Evolutionary conservation across 2,329 filamentous ascomycete species (phyloP).

Genomic region (Fusarium euwallaceae): DNA sequence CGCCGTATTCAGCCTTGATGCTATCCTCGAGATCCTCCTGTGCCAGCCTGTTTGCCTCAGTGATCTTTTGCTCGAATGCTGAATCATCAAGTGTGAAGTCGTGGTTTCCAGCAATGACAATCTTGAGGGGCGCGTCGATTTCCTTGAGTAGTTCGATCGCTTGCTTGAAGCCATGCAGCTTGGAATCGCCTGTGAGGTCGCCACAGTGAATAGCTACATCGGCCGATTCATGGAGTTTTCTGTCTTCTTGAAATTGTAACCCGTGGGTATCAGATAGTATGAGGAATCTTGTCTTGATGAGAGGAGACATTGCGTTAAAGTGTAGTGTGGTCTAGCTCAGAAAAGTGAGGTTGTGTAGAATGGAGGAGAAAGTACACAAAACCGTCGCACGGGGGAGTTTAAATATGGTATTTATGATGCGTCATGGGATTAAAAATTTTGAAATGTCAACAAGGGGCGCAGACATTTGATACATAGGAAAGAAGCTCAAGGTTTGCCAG

Average conservation of each 20-base stretch:
- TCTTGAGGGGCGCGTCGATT: slow-evolving; percentile 60
- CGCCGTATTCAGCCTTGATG: slow-evolving; percentile 51
- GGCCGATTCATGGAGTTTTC: slow-evolving; percentile 3
- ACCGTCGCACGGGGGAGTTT: background rate
- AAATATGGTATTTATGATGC: background rate
- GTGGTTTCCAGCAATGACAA: slow-evolving; percentile 66
- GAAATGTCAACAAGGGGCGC: background rate
- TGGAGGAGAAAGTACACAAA: background rate
- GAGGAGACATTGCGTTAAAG: background rate
- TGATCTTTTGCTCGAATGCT: slow-evolving; percentile 50
- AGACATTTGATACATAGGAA: background rate
- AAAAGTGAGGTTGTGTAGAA: background rate
- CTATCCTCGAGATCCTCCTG: slow-evolving; percentile 9
- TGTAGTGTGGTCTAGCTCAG: background rate
- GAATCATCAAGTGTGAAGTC: slow-evolving; percentile 59
- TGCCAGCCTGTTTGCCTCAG: slow-evolving; percentile 23
- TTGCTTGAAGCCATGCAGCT: slow-evolving; percentile 53
- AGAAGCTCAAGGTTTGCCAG: background rate
- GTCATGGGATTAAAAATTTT: background rate
- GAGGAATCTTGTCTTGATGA: slow-evolving; percentile 26
- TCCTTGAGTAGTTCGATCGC: slow-evolving; percentile 54
- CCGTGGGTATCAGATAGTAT: slow-evolving; percentile 40
- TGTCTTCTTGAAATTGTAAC: background rate
- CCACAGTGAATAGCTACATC: slow-evolving; percentile 65
- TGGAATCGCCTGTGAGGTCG: slow-evolving; percentile 62